Evolutionary conservation across 2,329 filamentous ascomycete species (phyloP), one percentile per base, ranked within the genome.

Genomic region (Botrytis tulipae): DNA sequence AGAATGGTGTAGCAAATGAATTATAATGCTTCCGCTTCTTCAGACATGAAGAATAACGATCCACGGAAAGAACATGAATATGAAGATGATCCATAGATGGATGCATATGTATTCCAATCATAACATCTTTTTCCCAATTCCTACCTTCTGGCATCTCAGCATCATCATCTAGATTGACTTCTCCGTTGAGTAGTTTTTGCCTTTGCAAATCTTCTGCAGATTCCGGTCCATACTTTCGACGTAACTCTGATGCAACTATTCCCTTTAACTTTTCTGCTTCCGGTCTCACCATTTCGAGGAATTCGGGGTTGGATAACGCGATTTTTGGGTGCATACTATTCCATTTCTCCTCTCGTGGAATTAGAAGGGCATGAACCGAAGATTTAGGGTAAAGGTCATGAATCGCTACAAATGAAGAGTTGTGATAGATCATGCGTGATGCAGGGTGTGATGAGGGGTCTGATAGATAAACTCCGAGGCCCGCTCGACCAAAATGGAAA

Each of bases 31-130:
- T 95, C 76, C 90, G 87, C 80, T 95, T 90, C 83, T 91, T 93
- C 82, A 98, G 77, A 63, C 86, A 87, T 18, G 88, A 86, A 54
- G 91, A 94, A 78, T 89, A 86, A 86, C 93, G 91, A 81, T 99
- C 96, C 29, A 89, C 85, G 57, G 92, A 93, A 73, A 98, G 83
- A 44, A 98, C 89, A 82, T 99, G 96, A 6, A 98, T 86, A 82
- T 99, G 96, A 72, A 98, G 81, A 81, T 98, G 94, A 76, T 89
- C 91, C 96, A 99, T 98, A 73, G 92, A 95, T 4, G 96, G 96
- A 77, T 91, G 89, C 4, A 93, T 92, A 83, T 99, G 96, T 12
- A 97, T 88, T 22, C 96, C 96, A 32, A 90, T 87, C 68, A 89
- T 87, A 67, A 98, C 87, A 40, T 96, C 93, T 20, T 84, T 84